Evolutionary conservation across 306 rosid genomes (phyloP).

Genomic region (Corylus heterophylla): DNA sequence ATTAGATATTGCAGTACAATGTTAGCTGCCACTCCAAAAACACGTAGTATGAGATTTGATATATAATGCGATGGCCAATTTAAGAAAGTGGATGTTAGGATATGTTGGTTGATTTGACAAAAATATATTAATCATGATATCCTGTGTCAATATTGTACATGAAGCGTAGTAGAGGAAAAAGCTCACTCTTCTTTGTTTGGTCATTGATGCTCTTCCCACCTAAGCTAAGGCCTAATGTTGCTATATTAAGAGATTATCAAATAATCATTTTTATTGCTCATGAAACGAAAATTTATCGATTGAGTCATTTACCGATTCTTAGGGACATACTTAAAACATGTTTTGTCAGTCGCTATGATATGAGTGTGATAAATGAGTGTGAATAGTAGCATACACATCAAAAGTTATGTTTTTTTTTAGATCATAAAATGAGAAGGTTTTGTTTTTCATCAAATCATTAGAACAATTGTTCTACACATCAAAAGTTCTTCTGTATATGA

Average conservation of each 20-base stretch:
- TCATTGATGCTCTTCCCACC: background rate
- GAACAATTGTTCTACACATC: background rate
- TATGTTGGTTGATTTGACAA: background rate
- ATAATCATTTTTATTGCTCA: background rate
- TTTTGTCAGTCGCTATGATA: too few species aligned
- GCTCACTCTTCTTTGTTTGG: background rate
- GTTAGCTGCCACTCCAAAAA: slow-evolving; percentile 6
- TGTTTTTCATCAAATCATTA: background rate
- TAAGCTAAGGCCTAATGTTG: background rate
- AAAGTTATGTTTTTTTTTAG: background rate
- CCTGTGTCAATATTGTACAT: background rate
- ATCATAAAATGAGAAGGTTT: too few species aligned
- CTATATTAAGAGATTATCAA: background rate
- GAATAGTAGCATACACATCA: background rate
- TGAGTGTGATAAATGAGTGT: too few species aligned
- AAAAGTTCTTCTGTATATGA: slow-evolving; percentile 19
- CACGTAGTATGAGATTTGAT: background rate
- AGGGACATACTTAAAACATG: too few species aligned
- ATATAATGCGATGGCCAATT: too few species aligned
- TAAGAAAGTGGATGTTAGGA: too few species aligned
- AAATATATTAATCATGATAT: background rate
- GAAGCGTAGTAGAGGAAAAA: background rate
- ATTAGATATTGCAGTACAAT: background rate
- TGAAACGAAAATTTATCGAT: too few species aligned
- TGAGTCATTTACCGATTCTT: too few species aligned